Evolutionary conservation across 257 asterid genomes (phyloP).

Genomic region (Buddleja alternifolia): DNA sequence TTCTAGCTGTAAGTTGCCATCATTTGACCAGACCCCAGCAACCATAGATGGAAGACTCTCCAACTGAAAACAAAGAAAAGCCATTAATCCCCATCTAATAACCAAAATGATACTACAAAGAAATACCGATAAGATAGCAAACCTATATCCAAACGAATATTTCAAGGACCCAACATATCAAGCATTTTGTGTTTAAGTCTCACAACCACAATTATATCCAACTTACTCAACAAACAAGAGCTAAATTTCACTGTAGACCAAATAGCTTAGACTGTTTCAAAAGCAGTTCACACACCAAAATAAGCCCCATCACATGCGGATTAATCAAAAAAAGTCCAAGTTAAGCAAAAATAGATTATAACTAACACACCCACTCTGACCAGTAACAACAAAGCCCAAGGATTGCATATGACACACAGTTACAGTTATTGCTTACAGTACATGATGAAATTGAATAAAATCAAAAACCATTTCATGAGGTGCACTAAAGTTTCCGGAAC

Average conservation of each 20-base stretch:
- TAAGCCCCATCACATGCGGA: neutral
- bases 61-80: constrained; percentile 51
- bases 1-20: constrained; percentile 72
- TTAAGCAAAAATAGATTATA: constrained; percentile 7
- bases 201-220: too few species aligned
- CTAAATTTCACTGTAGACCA: neutral
- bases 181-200: neutral
- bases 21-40: constrained; percentile 74
- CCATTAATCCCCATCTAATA: constrained; percentile 6
- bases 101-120: neutral
- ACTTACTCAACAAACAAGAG: neutral
- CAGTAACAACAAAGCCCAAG: neutral
- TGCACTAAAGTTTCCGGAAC: neutral
- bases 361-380: constrained; percentile 1
- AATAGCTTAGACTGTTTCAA: neutral
- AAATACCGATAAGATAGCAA: neutral
- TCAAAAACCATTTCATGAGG: neutral
- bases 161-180: neutral
- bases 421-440: neutral
- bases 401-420: neutral
- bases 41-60: constrained; percentile 87
- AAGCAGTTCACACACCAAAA: constrained; percentile 8
- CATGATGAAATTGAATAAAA: neutral
- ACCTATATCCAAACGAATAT: neutral
- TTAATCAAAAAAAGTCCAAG: neutral